Conservation (phyloP, 352 stramenopile species). For the Phytophthora pluvialis region DNA sequence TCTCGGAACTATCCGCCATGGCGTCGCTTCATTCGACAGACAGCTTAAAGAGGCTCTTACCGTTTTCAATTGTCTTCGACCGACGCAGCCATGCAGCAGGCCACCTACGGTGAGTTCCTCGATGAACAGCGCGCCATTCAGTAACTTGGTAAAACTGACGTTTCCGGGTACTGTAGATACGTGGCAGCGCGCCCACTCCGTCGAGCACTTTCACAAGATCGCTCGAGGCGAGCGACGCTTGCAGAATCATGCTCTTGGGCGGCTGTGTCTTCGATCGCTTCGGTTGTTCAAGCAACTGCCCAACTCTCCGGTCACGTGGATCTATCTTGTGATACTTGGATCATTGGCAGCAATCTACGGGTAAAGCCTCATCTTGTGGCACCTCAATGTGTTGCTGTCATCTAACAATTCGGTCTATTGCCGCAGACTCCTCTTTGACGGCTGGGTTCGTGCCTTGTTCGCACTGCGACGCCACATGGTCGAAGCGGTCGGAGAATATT, state of each 20-base stretch:
- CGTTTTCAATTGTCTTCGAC: neutral
- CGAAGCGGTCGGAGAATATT: conserved; percentile 57
- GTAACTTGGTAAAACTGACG: neutral
- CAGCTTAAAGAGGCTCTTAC: neutral
- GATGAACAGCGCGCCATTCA: neutral
- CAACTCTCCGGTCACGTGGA: conserved; percentile 83
- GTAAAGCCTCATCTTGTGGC: conserved; percentile 32
- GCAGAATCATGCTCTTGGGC: conserved; percentile 52
- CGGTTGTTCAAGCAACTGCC: conserved; percentile 79
- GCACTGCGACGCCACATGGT: conserved; percentile 56
- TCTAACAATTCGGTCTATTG: neutral
- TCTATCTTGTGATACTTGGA: conserved; percentile 73
- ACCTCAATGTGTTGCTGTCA: neutral
- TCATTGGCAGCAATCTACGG: conserved; percentile 65
- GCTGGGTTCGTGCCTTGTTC: conserved; percentile 66
- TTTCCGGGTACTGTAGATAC: conserved; percentile 46
- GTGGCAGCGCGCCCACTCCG: conserved; percentile 69
- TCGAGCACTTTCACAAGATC: conserved; percentile 70
- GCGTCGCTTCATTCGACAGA: conserved; percentile 20
- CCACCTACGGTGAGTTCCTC: conserved; percentile 22
- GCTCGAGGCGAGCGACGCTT: conserved; percentile 59
- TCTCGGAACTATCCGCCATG: neutral
- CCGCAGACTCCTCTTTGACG: conserved; percentile 66
- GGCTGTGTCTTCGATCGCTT: conserved; percentile 65
- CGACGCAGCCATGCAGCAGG: conserved; percentile 22